Evolutionary conservation across 352 stramenopile species (phyloP).

Genomic region (Globisporangium alternatum): DNA sequence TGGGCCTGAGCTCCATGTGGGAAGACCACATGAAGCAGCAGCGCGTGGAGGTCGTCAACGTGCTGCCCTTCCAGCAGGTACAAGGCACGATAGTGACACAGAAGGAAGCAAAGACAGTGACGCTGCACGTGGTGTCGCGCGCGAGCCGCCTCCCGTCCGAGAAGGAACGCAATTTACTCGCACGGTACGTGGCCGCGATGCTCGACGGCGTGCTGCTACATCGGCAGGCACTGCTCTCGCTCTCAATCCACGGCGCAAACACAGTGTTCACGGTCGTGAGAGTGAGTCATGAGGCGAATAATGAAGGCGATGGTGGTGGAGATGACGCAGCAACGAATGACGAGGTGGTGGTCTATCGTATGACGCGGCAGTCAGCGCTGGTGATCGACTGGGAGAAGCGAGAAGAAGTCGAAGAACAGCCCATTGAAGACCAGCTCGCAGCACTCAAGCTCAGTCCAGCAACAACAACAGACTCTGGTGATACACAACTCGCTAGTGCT

Average conservation of each 20-base stretch:
- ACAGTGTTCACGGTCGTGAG: constrained; percentile 47
- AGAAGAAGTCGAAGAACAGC: background rate
- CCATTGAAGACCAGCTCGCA: constrained; percentile 5
- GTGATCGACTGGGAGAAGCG: constrained; percentile 8
- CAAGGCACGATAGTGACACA: constrained; percentile 7
- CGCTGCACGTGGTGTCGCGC: constrained; percentile 38
- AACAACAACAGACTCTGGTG: background rate
- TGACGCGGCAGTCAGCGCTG: constrained; percentile 2
- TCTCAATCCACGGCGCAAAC: constrained; percentile 56
- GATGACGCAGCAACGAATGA: background rate
- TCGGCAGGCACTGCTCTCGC: constrained; percentile 40
- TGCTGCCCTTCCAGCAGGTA: constrained; percentile 23
- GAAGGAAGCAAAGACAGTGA: constrained; percentile 24
- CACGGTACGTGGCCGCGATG: constrained; percentile 58
- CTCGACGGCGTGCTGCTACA: constrained; percentile 65
- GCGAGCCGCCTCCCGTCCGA: constrained; percentile 37
- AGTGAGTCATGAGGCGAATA: constrained; percentile 20
- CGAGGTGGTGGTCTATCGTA: constrained; percentile 6
- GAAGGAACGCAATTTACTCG: constrained; percentile 52
- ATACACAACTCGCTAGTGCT: background rate
- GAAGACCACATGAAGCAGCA: constrained; percentile 35
- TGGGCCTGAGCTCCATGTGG: constrained; percentile 75
- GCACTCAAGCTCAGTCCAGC: constrained; percentile 6
- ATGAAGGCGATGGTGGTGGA: background rate
- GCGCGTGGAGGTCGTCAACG: constrained; percentile 25